Conservation (phyloP, 768 basidiomycete species). For the Suillus lakei region DNA sequence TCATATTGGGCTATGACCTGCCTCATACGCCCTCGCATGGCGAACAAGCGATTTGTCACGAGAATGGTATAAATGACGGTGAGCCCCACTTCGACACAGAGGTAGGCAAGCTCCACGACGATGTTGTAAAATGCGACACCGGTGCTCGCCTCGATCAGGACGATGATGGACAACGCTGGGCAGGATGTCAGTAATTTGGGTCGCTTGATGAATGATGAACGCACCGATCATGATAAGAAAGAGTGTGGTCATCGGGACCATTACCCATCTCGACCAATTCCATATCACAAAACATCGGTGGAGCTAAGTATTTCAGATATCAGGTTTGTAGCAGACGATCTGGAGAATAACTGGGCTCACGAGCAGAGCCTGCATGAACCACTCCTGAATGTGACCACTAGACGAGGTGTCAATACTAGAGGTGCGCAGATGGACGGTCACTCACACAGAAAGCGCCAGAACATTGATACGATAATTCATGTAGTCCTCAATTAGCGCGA, state of each 20-base stretch:
- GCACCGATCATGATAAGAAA: constrained; percentile 22
- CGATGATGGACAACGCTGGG: constrained; percentile 21
- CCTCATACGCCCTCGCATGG: constrained; percentile 21
- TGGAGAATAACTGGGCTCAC: not conserved
- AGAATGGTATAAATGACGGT: constrained; percentile 38
- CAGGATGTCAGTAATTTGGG: not conserved
- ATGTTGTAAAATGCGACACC: constrained; percentile 29
- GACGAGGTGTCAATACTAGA: not conserved
- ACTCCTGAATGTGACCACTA: constrained; percentile 1
- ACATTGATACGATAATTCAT: not conserved
- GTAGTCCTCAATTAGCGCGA: not conserved
- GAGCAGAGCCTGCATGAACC: not conserved
- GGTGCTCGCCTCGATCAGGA: constrained; percentile 20
- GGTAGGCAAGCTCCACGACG: constrained; percentile 32
- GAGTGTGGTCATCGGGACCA: constrained; percentile 21
- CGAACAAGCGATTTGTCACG: constrained; percentile 34
- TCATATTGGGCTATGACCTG: constrained; percentile 16
- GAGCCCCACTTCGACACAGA: constrained; percentile 33
- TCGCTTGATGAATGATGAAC: not conserved
- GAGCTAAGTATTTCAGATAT: not conserved
- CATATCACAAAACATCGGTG: constrained; percentile 23
- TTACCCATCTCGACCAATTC: constrained; percentile 18
- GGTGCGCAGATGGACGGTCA: not conserved
- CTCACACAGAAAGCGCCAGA: not conserved
- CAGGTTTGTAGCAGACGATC: not conserved